Conservation (phyloP, 345 rosid species). For the Eucalyptus curtisii region DNA sequence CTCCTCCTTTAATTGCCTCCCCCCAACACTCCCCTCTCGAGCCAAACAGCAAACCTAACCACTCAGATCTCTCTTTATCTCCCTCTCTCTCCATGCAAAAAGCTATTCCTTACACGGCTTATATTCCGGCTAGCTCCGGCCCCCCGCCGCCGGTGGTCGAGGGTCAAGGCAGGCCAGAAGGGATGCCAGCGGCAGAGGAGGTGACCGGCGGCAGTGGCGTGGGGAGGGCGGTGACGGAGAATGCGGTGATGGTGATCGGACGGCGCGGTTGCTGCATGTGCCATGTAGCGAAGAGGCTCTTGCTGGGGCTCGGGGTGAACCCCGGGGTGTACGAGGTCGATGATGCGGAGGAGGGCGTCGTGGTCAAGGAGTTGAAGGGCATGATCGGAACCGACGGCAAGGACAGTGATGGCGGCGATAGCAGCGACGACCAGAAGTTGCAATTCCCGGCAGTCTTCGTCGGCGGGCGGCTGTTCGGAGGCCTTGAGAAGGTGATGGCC, state of each 20-base stretch:
- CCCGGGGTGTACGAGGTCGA: slow-evolving; percentile 55
- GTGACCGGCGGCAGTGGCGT: not conserved
- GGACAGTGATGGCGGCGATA: not conserved
- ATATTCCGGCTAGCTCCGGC: not conserved
- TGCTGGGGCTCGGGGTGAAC: slow-evolving; percentile 67
- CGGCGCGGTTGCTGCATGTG: not conserved
- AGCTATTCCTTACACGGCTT: slow-evolving; percentile 29
- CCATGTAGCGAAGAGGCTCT: slow-evolving; percentile 46
- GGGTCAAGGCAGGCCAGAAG: not conserved
- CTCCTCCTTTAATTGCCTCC: not conserved
- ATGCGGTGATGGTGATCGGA: not conserved
- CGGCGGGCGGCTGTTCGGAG: slow-evolving; percentile 81
- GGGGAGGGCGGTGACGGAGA: not conserved
- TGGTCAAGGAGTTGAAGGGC: slow-evolving; percentile 16
- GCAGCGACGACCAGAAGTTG: not conserved
- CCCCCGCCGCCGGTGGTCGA: slow-evolving; percentile 3
- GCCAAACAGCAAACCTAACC: not conserved
- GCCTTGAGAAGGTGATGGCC: slow-evolving; percentile 72
- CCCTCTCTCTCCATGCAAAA: slow-evolving; percentile 37
- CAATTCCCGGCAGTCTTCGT: slow-evolving; percentile 69
- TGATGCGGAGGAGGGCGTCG: slow-evolving; percentile 33
- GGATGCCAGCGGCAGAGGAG: not conserved
- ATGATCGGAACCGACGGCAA: not conserved
- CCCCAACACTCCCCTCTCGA: not conserved
- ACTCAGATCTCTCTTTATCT: not conserved